Base-by-base conservation (phyloP, 768 basidiomycete species). In the Pilatotrama ljubarskyi region DNA sequence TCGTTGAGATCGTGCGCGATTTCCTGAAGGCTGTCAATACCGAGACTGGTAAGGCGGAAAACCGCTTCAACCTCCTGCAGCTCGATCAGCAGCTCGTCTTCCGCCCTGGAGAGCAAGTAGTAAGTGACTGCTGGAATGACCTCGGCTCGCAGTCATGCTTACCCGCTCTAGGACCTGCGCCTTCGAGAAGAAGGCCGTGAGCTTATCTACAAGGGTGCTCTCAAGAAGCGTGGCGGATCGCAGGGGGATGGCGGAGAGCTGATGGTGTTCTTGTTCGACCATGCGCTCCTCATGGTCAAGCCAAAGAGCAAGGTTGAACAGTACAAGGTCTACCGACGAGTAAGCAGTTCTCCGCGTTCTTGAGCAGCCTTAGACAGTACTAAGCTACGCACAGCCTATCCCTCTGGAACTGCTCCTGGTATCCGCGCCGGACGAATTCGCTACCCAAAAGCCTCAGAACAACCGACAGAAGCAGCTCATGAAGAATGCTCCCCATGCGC, bases 11-110 rank as follows among this genome's bases (percentile, higher is more conserved):
- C 37, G 77, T 98, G 47, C 84, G 88, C 38, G 91, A 85, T 61
- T 95, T 98, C 75, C 78, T 99, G 62, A 83, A 73, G 49, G 88
- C 88, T 62, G 95, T 98, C 67, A 98, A 98, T 71, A 77, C 86
- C 20, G 96, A 98, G 76, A 93, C 91, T 7, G 97, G 97, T 18
- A 95, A 90, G 77, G 86, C 93, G 41, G 97, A 98, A 77, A 98
- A 98, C 70, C 80, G 95, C 59, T 98, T 98, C 78, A 97, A 97
- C 72, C 79, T 99, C 54, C 78, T 93, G 52, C 96, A 99, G 74
- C 80, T 99, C 37, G 93, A 97, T 67, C 87, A 90, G 69, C 95
- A 98, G 75, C 77, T 99, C 40, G 77, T 90, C 37, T 98, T 95
- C 75, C 84, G 90, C 59, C 92, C 88, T 7, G 93, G 92, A 49